Evolutionary conservation across 108 stramenopile genomes (phyloP).

Genomic region (Halocafeteria seosinensis): DNA sequence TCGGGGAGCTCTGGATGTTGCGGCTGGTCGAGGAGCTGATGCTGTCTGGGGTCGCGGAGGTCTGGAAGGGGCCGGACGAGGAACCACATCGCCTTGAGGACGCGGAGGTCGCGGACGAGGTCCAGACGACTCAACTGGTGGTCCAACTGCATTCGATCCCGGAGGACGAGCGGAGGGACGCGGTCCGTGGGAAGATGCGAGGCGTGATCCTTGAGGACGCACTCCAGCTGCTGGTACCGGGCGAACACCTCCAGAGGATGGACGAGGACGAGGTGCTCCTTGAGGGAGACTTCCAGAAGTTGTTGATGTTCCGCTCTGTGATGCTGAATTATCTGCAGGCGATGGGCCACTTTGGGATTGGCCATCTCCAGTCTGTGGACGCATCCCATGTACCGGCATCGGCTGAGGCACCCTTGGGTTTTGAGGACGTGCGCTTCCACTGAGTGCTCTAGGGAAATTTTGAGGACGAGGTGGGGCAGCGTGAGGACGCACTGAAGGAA

Average conservation of each 20-base stretch:
- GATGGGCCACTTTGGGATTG: not conserved
- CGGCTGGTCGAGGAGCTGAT: not conserved
- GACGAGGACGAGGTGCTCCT: not conserved
- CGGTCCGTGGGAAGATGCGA: not conserved
- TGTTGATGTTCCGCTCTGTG: not conserved
- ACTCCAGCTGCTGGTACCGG: not conserved
- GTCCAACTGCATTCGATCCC: not conserved
- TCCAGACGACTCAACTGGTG: not conserved
- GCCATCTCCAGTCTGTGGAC: not conserved
- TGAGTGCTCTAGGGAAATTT: not conserved
- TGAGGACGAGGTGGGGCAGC: not conserved
- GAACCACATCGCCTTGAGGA: not conserved
- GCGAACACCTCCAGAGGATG: not conserved
- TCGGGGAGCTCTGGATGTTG: not conserved
- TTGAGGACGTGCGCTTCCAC: not conserved
- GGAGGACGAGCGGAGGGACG: not conserved
- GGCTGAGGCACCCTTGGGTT: not conserved
- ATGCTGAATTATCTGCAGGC: not conserved
- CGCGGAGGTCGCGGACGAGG: not conserved
- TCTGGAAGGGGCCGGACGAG: not conserved
- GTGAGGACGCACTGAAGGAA: no score
- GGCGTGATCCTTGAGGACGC: no score
- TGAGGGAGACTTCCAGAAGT: not conserved
- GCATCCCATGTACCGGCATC: not conserved
- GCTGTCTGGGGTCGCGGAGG: not conserved